phyloP scores from a whole-genome alignment of 164 flowering plant species.

The Tetracentron sinense region DNA sequence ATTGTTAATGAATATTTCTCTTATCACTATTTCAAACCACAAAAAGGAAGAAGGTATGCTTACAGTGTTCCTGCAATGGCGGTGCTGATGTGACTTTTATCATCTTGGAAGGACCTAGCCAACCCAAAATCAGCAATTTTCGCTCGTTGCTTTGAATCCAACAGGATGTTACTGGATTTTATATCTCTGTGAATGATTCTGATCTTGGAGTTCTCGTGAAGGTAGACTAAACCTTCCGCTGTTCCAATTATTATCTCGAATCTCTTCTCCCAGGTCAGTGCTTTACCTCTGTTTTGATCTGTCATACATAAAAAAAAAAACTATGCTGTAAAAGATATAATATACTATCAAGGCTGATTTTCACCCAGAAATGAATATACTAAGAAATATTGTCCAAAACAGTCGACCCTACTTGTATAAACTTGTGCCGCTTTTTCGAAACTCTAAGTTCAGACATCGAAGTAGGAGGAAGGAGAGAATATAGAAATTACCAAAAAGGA shows the following conservation, averaged over 20 bases:
- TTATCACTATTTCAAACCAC: not conserved
- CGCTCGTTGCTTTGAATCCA: slow-evolving; percentile 44
- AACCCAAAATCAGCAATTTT: slow-evolving; percentile 81
- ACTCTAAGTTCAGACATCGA: not conserved
- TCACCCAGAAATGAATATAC: not conserved
- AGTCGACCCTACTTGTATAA: too few relatives aligned
- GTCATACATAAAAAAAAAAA: slow-evolving; percentile 14
- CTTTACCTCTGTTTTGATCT: slow-evolving; percentile 60
- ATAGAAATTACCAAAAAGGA: slow-evolving; percentile 48
- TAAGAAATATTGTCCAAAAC: too few relatives aligned
- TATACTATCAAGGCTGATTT: not conserved
- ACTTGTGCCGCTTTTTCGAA: too few relatives aligned
- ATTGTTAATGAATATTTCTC: not conserved
- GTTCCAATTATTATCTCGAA: slow-evolving; percentile 51
- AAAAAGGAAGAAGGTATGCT: slow-evolving; percentile 19
- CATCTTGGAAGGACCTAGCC: slow-evolving; percentile 75
- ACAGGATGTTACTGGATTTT: slow-evolving; percentile 58
- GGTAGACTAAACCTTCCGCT: slow-evolving; percentile 62
- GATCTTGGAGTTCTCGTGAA: slow-evolving; percentile 44
- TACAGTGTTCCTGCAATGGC: slow-evolving; percentile 93
- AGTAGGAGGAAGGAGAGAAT: not conserved
- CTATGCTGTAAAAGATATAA: not conserved
- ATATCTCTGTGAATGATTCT: slow-evolving; percentile 60
- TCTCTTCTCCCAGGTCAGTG: slow-evolving; percentile 58
- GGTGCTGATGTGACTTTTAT: slow-evolving; percentile 91